Evolutionary conservation across 1,139 yeast species (phyloP), one percentile per base, ranked within the genome.

Genomic region (Schizosaccharomyces versatilis): DNA sequence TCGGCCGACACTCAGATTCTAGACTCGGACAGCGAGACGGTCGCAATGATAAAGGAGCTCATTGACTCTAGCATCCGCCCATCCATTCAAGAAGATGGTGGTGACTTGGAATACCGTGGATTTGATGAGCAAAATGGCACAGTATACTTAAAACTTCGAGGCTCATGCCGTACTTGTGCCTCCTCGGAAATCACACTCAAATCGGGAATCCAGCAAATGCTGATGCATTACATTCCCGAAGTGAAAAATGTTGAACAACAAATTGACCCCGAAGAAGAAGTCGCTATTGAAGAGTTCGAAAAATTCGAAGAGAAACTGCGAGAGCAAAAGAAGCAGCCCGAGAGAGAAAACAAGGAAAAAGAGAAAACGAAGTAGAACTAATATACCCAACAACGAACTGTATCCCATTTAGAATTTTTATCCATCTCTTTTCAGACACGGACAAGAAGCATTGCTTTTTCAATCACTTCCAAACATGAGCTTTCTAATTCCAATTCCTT

Each of bases 51-150:
- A 63, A 86, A 88, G 63, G 99, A 90, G 67, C 73, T 90, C 55
- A 82, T 90, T 57, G 88, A 84, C 63, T 90, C 99, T 3, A 77
- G 97, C 63, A 88, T 90, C 58, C 77, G 96, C 62, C 98, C 99
- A 0, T 97, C 97, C 0, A 72, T 71, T 56, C 74, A 71, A 61
- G 94, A 83, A 62, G 94, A 83, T 63, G 94, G 94, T 55, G 63
- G 64, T 7, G 62, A 63, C 41, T 53, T 63, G 49, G 61, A 94
- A 90, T 15, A 90, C 81, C 65, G 76, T 80, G 59, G 85, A 77
- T 64, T 84, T 75, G 65, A 73, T 77, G 59, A 78, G 74, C 57
- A 70, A 75, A 0, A 47, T 1, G 94, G 94, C 6, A 72, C 77
- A 7, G 94, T 84, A 1, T 79, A 75, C 63, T 73, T 84, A 63